Base-by-base conservation (phyloP, 1,284 basidiomycete species). In the Malassezia pachydermatis region DNA sequence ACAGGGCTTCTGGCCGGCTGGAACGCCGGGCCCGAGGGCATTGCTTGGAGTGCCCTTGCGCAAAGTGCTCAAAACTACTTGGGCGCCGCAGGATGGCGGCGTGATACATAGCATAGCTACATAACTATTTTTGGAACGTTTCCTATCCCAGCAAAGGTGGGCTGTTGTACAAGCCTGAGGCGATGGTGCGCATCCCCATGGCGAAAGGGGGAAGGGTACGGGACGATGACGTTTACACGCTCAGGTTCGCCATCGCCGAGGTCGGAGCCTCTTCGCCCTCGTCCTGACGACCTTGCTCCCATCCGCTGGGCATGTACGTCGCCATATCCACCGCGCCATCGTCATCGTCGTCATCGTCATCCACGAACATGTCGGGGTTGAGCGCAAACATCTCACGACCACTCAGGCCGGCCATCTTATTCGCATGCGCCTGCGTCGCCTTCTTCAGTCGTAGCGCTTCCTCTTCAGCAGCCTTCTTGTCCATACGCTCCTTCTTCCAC, bases 361-460 rank as follows among this genome's bases (percentile, higher is more conserved):
- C 88, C 59, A 80, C 81, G 75, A 92, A 88, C 82, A 92, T 85
- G 66, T 96, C 87, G 14, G 88, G 86, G 73, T 95, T 90, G 78
- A 88, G 90, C 76, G 80, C 67, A 62, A 88, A 87, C 73, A 99
- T 77, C 75, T 98, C 94, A 74, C 88, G 80, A 46, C 92, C 92
- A 54, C 85, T 88, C 85, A 99, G 87, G 45, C 92, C 94, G 29
- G 77, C 80, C 73, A 78, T 82, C 80, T 95, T 95, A 60, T 92
- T 92, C 4, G 88, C 88, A 3, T 84, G 81, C 5, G 80, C 80
- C 62, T 88, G 84, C 3, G 80, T 72, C 44, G 84, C 83, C 76
- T 98, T 98, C 39, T 88, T 80, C 75, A 86, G 90, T 67, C 80
- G 80, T 48, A 82, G 19, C 81, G 77, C 75, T 89, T 98, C 81